Evolutionary conservation across 2,329 filamentous ascomycete genomes (phyloP).

Genomic region (Trichoderma hamatum): DNA sequence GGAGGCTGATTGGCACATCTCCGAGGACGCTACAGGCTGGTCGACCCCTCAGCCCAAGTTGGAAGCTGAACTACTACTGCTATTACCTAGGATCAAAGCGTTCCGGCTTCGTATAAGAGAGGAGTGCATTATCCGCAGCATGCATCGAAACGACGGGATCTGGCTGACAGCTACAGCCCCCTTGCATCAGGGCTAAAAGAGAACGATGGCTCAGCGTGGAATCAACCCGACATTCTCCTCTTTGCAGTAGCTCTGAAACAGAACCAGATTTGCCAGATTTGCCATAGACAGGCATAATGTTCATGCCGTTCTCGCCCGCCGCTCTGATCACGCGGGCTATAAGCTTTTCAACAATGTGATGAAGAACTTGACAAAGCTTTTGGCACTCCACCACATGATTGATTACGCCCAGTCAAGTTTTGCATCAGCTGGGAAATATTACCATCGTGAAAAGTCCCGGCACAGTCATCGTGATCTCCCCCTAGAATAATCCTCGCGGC

Average conservation of each 20-base stretch:
- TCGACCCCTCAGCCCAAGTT: background rate
- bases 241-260: background rate
- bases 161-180: background rate
- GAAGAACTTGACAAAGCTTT: slow-evolving; percentile 5
- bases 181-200: background rate
- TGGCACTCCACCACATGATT: slow-evolving; percentile 5
- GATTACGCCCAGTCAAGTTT: background rate
- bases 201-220: background rate
- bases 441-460: background rate
- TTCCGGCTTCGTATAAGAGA: slow-evolving; percentile 1
- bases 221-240: background rate
- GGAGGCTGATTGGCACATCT: slow-evolving; percentile 20
- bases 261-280: background rate
- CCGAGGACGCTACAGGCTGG: slow-evolving; percentile 16
- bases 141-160: background rate
- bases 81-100: background rate
- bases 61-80: background rate
- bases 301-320: slow-evolving; percentile 3
- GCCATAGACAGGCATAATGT: background rate
- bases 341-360: background rate
- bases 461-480: background rate
- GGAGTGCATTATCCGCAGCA: background rate
- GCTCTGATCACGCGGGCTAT: slow-evolving; percentile 21
- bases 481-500: background rate
- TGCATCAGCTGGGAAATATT: background rate